Conservation (phyloP, 305 asterid genomes). For the Withania somnifera region DNA sequence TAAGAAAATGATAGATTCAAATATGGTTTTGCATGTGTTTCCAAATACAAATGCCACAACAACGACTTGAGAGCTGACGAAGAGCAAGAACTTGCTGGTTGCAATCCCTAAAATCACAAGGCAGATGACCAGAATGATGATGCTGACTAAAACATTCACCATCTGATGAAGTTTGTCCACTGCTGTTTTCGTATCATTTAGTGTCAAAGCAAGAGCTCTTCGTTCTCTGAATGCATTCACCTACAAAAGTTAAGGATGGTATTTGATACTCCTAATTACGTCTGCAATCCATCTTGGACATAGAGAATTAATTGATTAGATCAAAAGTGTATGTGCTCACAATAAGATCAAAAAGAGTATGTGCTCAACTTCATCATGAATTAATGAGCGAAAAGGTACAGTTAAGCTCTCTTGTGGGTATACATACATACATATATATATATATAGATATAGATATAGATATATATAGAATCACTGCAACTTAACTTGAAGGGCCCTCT, state of each 20-base stretch:
- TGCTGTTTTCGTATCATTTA: conserved; percentile 89
- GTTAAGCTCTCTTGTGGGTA: background rate
- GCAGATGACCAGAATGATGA: conserved; percentile 10
- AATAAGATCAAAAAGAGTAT: no score
- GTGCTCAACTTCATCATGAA: background rate
- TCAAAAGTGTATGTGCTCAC: background rate
- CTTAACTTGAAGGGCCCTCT: background rate
- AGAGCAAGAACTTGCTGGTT: conserved; percentile 62
- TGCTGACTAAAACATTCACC: conserved; percentile 14
- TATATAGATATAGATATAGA: no score
- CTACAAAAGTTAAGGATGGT: conserved; percentile 17
- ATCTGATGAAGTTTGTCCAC: conserved; percentile 39
- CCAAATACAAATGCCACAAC: conserved; percentile 88
- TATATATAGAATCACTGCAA: background rate
- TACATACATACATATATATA: no score
- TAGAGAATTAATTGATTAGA: background rate
- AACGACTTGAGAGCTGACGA: conserved; percentile 81
- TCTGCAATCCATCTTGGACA: background rate
- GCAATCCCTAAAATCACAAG: conserved; percentile 12
- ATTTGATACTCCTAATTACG: background rate
- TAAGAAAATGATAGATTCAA: conserved; percentile 62
- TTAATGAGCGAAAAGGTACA: background rate
- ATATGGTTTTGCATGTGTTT: conserved; percentile 73
- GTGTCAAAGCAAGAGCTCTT: conserved; percentile 79
- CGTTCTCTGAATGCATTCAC: conserved; percentile 80